Base-by-base conservation (phyloP, 257 asterid genomes). In the Solanum ossicruentum region DNA sequence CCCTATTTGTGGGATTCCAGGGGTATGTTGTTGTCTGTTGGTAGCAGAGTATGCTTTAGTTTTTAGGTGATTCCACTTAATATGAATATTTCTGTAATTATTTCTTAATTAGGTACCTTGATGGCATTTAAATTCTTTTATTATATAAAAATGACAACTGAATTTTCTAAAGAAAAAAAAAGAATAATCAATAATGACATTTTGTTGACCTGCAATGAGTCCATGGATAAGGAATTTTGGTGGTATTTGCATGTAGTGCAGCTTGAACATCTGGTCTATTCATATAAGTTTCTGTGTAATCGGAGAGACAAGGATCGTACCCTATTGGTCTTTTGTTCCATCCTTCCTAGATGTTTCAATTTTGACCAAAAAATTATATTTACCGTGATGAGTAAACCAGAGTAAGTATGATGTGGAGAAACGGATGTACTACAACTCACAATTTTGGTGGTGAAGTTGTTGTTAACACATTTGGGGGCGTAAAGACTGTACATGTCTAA, bases 401-500 rank as follows among this genome's bases (percentile, higher is more conserved):
- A 8, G 26, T 57, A 20, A 8, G 26, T 57, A 20, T 20, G 26
- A 20, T n/a, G 4, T n/a, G 66, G 15, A n/a, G n/a, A 58, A 58
- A 60, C 5, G 66, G 10, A 45, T 7, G 0, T 7, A 45, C 54
- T 69, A 43, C 15, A 43, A 58, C 23, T 90, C 39, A 92, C 97
- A n/a, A 86, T 60, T 83, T 88, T 83, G 49, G 84, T 20, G 80
- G 87, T 83, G 63, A 36, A 55, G 80, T 86, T 89, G 56, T 18
- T 51, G 2, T 80, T 56, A 0, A 84, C 88, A 57, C 99, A 96
- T 0, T 65, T 88, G 9, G 96, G 97, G 45, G 95, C 9, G 80
- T 94, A 96, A 75, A 96, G 85, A 75, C 95, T 96, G 84, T 96
- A 96, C 99, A 96, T 94, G 58, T 96, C 97, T 13, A 96, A 85